Evolutionary conservation across 345 rosid genomes (phyloP), one percentile per base, ranked within the genome.

Genomic region (Salix dunnii): DNA sequence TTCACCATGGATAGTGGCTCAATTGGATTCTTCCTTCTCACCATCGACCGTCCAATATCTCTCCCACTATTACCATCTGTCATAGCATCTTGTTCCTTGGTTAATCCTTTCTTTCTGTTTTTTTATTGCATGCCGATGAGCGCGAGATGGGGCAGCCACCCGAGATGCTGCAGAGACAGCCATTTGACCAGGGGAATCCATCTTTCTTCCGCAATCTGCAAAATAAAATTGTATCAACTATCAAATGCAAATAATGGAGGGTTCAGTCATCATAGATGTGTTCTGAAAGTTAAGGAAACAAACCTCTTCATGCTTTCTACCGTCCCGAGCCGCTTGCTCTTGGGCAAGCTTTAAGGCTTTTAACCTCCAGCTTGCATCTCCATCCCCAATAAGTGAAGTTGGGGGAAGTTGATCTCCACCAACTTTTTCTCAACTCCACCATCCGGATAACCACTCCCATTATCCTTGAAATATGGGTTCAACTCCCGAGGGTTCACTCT

Each of bases 351-450:
- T 95, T 72, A 93, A 84, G 49, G 97, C 91, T 85, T 93, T 96
- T 74, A 93, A 82, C 83, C 97, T 89, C 98, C 99, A 93, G 76
- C 99, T 96, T 7, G 94, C 94, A 67, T 97, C 99, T 30, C 99
- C 99, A 85, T 96, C 99, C n/a, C 96, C 97, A 71, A 94, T 91
- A 81, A 90, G 58, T 20, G 93, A 85, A 74, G 91, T 79, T 30
- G 91, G 72, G 55, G 87, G 76, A 78, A 89, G 91, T 71, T 69
- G 79, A 70, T 84, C 84, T 40, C 72, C 58, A 53, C 82, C 81
- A 74, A 79, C 72, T 75, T 68, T 86, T 81, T 81, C 78, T 82
- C 88, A 67, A 82, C 81, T 71, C 73, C 87, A 70, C 91, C 91
- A 78, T 87, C 94, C 2, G 98, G 98, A 88, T 92, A 94, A 68